A percentile compares a stretch with the other conserved stretches of the same genome.
phyloP scores from a whole-genome alignment of 2,329 filamentous ascomycete genomes.

The Epichloe sibirici region DNA sequence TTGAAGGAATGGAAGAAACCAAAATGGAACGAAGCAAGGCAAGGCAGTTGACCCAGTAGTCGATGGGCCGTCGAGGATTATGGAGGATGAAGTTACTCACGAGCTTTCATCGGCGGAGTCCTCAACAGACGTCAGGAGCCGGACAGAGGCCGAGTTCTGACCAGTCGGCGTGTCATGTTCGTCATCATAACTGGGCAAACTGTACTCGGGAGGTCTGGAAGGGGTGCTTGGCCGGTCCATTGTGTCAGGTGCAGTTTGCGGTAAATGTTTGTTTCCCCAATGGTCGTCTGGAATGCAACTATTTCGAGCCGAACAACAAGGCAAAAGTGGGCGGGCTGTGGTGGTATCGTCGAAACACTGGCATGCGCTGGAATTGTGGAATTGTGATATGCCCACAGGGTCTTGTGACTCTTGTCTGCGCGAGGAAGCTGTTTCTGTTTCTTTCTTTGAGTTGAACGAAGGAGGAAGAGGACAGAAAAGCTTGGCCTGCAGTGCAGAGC shows the following conservation, averaged over 20 bases:
- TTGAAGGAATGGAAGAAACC: neutral
- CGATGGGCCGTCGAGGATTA: no score
- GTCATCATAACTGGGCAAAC: slow-evolving; percentile 43
- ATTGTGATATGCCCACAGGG: neutral
- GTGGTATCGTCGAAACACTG: neutral
- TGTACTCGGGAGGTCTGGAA: slow-evolving; percentile 44
- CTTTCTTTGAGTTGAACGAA: neutral
- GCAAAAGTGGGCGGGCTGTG: neutral
- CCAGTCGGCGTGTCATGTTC: slow-evolving; percentile 36
- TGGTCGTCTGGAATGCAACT: slow-evolving; percentile 16
- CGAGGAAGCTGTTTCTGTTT: neutral
- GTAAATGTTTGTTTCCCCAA: neutral
- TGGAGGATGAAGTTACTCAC: slow-evolving; percentile 36
- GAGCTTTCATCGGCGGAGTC: slow-evolving; percentile 37
- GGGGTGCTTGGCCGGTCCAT: slow-evolving; percentile 42
- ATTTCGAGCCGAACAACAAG: neutral
- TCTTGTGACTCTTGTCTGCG: neutral
- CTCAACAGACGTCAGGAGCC: slow-evolving; percentile 51
- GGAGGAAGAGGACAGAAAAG: neutral
- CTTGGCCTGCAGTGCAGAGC: slow-evolving; percentile 1
- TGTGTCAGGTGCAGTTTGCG: neutral
- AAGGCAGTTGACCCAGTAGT: neutral
- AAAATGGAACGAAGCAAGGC: neutral
- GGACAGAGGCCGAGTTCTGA: slow-evolving; percentile 40
- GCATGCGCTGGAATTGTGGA: neutral